Evolutionary conservation across 2,329 filamentous ascomycete species (phyloP).

Genomic region (Colletotrichum tamarilloi): DNA sequence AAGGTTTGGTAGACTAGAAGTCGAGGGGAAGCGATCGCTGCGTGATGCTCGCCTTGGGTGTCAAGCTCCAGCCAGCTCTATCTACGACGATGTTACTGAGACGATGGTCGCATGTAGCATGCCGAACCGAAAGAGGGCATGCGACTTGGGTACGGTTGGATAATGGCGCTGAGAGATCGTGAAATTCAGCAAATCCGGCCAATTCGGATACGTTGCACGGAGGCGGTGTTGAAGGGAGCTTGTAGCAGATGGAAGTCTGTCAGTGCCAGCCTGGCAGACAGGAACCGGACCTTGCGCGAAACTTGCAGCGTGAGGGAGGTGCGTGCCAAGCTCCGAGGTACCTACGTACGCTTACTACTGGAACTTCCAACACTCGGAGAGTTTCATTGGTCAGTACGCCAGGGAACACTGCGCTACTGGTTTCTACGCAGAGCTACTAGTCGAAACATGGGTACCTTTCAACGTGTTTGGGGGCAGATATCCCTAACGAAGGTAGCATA

Average conservation of each 20-base stretch:
- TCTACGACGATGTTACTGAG: slow-evolving; percentile 16
- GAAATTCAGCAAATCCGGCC: slow-evolving; percentile 7
- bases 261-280: slow-evolving; percentile 29
- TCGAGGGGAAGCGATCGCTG: neutral
- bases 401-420: neutral
- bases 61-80: neutral
- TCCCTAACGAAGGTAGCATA: neutral
- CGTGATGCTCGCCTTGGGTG: neutral
- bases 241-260: slow-evolving; percentile 8
- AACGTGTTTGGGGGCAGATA: neutral
- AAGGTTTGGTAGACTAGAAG: neutral
- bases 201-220: slow-evolving; percentile 30
- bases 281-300: slow-evolving; percentile 19
- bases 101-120: slow-evolving; percentile 17
- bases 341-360: slow-evolving; percentile 13
- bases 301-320: slow-evolving; percentile 28
- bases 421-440: neutral
- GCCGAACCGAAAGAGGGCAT: slow-evolving; percentile 9
- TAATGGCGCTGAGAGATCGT: slow-evolving; percentile 14
- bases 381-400: slow-evolving; percentile 6
- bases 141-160: neutral
- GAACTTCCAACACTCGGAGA: slow-evolving; percentile 2
- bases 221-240: slow-evolving; percentile 9
- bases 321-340: slow-evolving; percentile 30
- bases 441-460: neutral